phyloP scores from a whole-genome alignment of 345 rosid species.

The Brassica napus region DNA sequence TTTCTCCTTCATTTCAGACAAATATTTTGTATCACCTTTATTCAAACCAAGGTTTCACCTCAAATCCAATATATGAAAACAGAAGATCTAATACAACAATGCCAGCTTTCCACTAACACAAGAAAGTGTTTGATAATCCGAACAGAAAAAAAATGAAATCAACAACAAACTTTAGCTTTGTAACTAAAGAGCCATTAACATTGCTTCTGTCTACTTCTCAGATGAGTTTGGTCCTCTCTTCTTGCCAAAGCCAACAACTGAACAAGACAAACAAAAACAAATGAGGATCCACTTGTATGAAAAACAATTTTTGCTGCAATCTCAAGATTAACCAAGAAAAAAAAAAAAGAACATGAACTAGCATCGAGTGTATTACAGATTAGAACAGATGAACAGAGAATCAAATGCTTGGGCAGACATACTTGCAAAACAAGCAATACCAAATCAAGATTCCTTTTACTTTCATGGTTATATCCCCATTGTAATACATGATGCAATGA shows the following conservation, averaged over 20 bases:
- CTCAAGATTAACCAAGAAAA: background rate
- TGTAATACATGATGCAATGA: too few relatives aligned
- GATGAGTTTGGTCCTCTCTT: constrained; percentile 28
- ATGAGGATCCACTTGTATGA: background rate
- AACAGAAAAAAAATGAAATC: background rate
- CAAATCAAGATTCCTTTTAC: too few relatives aligned
- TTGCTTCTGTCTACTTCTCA: background rate
- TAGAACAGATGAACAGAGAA: too few relatives aligned
- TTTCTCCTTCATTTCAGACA: background rate
- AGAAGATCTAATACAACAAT: background rate
- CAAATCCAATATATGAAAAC: background rate
- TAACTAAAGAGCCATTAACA: background rate
- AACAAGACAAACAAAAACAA: background rate
- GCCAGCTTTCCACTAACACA: background rate
- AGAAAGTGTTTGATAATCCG: background rate
- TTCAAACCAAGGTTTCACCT: background rate
- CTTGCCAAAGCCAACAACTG: constrained; percentile 22
- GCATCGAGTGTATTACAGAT: too few relatives aligned
- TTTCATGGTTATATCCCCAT: too few relatives aligned
- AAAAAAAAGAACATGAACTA: background rate
- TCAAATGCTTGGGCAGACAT: too few relatives aligned
- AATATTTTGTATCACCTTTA: background rate
- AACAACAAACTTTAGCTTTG: background rate
- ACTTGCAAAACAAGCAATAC: too few relatives aligned
- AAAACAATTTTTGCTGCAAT: background rate